These are phyloP conservation scores for Biancaea sappan DNA, from an alignment of 306 rosid species.

Conservation along the genomic window DNA sequence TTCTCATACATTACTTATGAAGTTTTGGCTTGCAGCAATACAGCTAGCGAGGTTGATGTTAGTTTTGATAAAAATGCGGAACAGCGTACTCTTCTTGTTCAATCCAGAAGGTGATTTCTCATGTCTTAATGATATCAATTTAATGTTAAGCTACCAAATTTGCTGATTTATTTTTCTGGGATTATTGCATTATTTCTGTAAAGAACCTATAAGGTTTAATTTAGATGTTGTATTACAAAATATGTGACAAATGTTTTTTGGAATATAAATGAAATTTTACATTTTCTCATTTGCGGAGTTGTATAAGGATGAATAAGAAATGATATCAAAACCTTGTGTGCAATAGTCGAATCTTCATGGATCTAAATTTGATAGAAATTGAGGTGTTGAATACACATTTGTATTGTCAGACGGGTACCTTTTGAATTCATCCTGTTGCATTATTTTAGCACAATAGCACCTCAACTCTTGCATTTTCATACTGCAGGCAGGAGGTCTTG, in stretches of 20 bases:
- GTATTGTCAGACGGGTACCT: slow-evolving; percentile 24
- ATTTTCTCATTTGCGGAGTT: not conserved
- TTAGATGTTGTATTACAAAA: not conserved
- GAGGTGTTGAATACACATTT: not conserved
- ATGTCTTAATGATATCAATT: not conserved
- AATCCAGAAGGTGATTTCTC: slow-evolving; percentile 75
- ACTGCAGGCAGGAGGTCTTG: slow-evolving; percentile 83
- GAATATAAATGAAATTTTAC: not conserved
- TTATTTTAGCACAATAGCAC: slow-evolving; percentile 18
- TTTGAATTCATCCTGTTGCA: slow-evolving; percentile 12
- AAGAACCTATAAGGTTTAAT: not conserved
- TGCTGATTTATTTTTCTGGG: not conserved
- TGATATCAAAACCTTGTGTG: slow-evolving; percentile 10
- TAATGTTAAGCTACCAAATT: not conserved
- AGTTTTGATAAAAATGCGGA: slow-evolving; percentile 62
- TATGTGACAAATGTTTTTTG: not conserved
- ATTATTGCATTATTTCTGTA: not conserved
- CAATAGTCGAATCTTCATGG: slow-evolving; percentile 5
- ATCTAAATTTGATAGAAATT: slow-evolving; percentile 20
- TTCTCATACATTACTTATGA: slow-evolving; percentile 23
- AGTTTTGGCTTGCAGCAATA: slow-evolving; percentile 55
- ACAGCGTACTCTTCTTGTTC: slow-evolving; percentile 82
- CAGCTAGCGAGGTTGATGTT: slow-evolving; percentile 59
- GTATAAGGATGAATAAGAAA: slow-evolving; percentile 15
- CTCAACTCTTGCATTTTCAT: slow-evolving; percentile 33